A percentile compares a stretch with the other conserved stretches of the same genome.
These are phyloP conservation scores for Blyttiomyces sp. DNA, from an alignment of 371 early-diverging fungal species.

Conservation along the genomic window DNA sequence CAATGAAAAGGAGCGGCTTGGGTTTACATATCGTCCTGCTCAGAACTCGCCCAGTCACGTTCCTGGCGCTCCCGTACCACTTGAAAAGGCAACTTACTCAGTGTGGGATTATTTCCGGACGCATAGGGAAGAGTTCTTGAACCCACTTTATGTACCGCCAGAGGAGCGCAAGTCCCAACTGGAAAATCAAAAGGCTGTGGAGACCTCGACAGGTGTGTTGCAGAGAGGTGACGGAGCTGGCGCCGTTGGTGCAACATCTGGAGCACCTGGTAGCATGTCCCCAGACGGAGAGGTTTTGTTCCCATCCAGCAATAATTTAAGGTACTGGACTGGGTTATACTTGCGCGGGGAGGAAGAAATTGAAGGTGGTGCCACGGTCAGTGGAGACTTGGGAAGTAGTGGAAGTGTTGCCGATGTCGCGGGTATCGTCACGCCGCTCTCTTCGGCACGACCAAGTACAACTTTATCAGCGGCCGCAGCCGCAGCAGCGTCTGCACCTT, in stretches of 20 bases:
- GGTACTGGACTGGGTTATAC: slow-evolving; percentile 39
- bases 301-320: slow-evolving; percentile 31
- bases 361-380: not conserved
- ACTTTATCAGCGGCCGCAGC: not conserved
- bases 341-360: slow-evolving; percentile 12
- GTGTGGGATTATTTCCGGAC: slow-evolving; percentile 80
- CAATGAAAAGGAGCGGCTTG: slow-evolving; percentile 69
- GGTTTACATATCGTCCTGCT: slow-evolving; percentile 13
- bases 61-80: slow-evolving; percentile 2
- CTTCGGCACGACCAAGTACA: not conserved
- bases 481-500: not conserved
- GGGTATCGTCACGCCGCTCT: not conserved
- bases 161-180: not conserved
- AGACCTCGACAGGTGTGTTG: not conserved
- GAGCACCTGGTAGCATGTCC: slow-evolving; percentile 19
- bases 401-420: not conserved
- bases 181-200: not conserved
- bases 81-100: slow-evolving; percentile 53
- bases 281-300: slow-evolving; percentile 37
- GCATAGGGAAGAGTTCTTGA: slow-evolving; percentile 41
- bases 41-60: not conserved
- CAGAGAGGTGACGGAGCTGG: slow-evolving; percentile 5
- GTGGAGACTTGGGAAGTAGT: not conserved
- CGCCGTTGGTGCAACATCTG: not conserved
- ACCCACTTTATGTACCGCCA: slow-evolving; percentile 37